phyloP scores from a whole-genome alignment of 345 rosid genomes.

The Euphorbia peplus region DNA sequence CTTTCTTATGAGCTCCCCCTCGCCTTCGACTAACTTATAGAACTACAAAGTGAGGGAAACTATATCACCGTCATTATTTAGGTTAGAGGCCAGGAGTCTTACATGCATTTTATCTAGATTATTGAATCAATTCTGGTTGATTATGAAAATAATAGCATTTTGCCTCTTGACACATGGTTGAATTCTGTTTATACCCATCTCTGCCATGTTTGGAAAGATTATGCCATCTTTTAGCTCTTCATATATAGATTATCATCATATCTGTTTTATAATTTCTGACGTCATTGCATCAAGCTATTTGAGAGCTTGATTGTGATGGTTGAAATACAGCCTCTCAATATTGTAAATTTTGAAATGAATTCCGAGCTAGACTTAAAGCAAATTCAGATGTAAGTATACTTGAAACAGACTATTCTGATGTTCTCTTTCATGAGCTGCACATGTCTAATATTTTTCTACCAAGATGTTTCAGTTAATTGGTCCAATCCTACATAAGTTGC shows the following conservation, averaged over 20 bases:
- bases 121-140: not conserved
- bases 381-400: not conserved
- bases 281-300: too few species aligned
- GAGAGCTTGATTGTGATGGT: too few species aligned
- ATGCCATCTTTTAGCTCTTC: not conserved
- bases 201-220: not conserved
- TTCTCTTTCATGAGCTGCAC: not conserved
- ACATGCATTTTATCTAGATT: not conserved
- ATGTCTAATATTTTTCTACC: not conserved
- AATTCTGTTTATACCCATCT: not conserved
- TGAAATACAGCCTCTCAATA: too few species aligned
- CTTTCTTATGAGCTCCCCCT: not conserved
- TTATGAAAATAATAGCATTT: too few species aligned
- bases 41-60: too few species aligned
- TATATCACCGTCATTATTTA: too few species aligned
- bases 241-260: too few species aligned
- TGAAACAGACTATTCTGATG: not conserved
- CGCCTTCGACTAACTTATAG: not conserved
- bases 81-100: not conserved
- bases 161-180: not conserved
- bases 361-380: not conserved
- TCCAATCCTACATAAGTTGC: not conserved
- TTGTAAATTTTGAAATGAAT: too few species aligned
- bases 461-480: not conserved
- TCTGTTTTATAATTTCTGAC: too few species aligned